Evolutionary conservation across 768 basidiomycete species (phyloP), one percentile per base, ranked within the genome.

Genomic region (Leccinellum rugosiceps): DNA sequence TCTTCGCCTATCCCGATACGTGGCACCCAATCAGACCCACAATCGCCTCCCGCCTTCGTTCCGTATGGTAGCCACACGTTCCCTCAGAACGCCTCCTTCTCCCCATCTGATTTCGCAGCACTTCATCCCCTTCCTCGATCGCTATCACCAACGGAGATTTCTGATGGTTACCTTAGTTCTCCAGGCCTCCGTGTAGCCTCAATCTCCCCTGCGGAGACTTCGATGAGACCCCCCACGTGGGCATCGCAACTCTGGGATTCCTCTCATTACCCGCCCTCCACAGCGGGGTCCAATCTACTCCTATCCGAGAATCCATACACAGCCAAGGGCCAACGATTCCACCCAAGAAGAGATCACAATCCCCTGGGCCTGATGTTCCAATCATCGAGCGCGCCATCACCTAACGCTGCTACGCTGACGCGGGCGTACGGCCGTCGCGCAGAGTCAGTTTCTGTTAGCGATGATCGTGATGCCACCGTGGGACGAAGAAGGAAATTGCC

Each of bases 391-490:
- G 89, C 89, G 1, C 89, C 89, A 19, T 77, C 85, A 52, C 72
- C 77, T 3, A 78, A 77, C 56, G 72, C 75, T 26, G 78, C 82
- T 52, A 72, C 75, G 26, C 74, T 84, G 65, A 72, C 82, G 43
- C 79, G 90, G 32, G 71, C 79, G 15, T 90, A 87, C 77, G 85
- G 80, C 68, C 81, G 84, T 49, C 80, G 85, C 28, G 83, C 86
- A 54, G 88, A 86, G 65, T 87, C 86, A 14, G 80, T 82, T 55
- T 82, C 80, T 64, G 72, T 80, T 50, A 75, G 69, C 53, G 79
- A 87, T 53, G 87, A 89, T 61, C 81, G 80, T 56, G 88, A 89
- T 70, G 86, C 85, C 56, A 91, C 90, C n/a, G 75, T 91, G 38
- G 82, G 88, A 59, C 78, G 83, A 59, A 86, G 76, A 71, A 78